These are phyloP conservation scores for Eucalyptus rudis DNA, from an alignment of 345 rosid genomes.

Conservation along the genomic window DNA sequence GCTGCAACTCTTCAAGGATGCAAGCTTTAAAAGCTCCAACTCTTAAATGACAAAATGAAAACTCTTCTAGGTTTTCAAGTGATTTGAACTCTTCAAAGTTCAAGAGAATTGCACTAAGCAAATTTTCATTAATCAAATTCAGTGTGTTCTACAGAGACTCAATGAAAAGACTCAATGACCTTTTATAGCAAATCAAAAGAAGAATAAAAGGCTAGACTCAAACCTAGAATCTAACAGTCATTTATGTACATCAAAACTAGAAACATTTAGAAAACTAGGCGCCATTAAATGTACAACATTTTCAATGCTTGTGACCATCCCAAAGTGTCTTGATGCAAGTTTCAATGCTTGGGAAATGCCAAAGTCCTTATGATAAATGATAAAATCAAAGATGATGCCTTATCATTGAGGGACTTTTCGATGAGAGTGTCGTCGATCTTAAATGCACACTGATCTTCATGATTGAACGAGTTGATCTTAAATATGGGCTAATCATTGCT, in stretches of 20 bases:
- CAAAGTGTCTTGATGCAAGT: neutral
- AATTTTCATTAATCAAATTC: no score
- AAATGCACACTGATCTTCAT: neutral
- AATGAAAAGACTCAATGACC: no score
- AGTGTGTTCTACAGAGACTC: no score
- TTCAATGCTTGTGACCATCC: fast-evolving
- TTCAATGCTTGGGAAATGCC: neutral
- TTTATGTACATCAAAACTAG: neutral
- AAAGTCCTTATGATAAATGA: neutral
- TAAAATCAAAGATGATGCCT: neutral
- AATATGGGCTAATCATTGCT: neutral
- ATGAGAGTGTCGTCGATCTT: neutral
- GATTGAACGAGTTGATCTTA: neutral
- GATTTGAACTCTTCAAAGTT: no score
- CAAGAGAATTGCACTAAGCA: neutral
- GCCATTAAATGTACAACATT: neutral
- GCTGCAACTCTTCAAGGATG: neutral
- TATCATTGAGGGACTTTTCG: neutral
- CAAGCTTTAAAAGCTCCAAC: neutral
- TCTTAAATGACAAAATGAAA: neutral
- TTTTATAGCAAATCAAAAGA: neutral
- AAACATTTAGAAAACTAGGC: neutral
- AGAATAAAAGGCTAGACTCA: no score
- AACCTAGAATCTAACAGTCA: neutral
- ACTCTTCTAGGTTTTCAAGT: neutral